Evolutionary conservation across 495 filamentous ascomycete species (phyloP), one percentile per base, ranked within the genome.

Genomic region (Neurospora sp.): DNA sequence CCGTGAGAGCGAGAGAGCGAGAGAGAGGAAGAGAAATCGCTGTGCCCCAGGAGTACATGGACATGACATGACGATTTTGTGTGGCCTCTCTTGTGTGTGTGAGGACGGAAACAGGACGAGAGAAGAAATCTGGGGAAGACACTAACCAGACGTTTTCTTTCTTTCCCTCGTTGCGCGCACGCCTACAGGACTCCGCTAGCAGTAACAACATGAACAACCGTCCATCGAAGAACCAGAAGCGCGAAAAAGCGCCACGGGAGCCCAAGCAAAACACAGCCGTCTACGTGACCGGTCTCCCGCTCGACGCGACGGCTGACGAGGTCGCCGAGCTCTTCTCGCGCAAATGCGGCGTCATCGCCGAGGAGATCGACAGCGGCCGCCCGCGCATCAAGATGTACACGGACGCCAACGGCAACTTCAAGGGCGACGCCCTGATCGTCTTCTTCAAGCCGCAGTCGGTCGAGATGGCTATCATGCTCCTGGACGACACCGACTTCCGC

Each of bases 371-470:
- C 77, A 91, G 87, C 75, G 91, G 92, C 70, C 87, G 89, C 42
- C 92, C 92, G 16, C 92, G 96, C 62, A 93, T 99, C 83, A 98
- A 97, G 84, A 89, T 99, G 81, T 98, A 99, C 82, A 89, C 84
- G 8, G 91, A 97, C 80, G 91, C 93, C 10, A 80, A 90, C 2
- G 96, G 93, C 0, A 89, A 88, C 4, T 93, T 96, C 85, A 98
- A 98, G 82, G 96, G 96, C 69, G 95, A 98, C 78, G 94, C 92
- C 8, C 87, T 98, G 16, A 86, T 99, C 40, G 93, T 98, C 41
- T 99, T 94, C 83, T 97, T 97, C 86, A 92, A 95, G 73, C 91
- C 94, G 0, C 93, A 97, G 80, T 94, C 91, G 31, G 95, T 99
- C 76, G 85, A 91, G 20, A 88, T 97, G 76, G 96, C 96, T 6